These are phyloP conservation scores for Aureobasidium zeae DNA, from an alignment of 2,329 filamentous ascomycete genomes.

Conservation along the genomic window DNA sequence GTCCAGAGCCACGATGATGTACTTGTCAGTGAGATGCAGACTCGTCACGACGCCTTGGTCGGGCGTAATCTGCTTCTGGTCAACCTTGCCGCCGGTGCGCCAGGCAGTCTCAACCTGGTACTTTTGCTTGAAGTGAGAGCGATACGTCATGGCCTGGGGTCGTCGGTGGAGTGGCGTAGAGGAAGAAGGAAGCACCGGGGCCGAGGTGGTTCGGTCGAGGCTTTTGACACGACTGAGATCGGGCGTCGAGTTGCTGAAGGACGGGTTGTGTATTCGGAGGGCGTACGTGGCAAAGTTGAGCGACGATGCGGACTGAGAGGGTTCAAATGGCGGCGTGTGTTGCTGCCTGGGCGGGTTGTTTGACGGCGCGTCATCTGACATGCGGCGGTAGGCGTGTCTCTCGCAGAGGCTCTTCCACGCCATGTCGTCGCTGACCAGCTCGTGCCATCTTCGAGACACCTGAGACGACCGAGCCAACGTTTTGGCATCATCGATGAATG, in stretches of 20 bases:
- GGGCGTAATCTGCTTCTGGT: constrained; percentile 80
- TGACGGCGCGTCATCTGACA: constrained; percentile 34
- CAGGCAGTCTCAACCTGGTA: constrained; percentile 97
- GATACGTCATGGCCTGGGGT: constrained; percentile 70
- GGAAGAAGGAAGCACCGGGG: constrained; percentile 26
- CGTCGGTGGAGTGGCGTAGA: constrained; percentile 33
- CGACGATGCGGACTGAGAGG: constrained; percentile 16
- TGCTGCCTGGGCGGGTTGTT: constrained; percentile 9
- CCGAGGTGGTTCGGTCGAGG: constrained; percentile 42
- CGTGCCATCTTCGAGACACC: constrained; percentile 90
- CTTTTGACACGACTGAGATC: constrained; percentile 44
- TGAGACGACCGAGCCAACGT: constrained; percentile 88
- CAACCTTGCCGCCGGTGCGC: constrained; percentile 80
- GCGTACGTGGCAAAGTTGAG: constrained; percentile 9
- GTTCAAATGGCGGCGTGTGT: constrained; percentile 21
- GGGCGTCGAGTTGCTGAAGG: constrained; percentile 34
- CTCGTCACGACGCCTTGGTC: constrained; percentile 97
- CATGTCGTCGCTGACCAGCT: constrained; percentile 89
- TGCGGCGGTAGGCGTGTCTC: constrained; percentile 75
- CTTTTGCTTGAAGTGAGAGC: constrained; percentile 94
- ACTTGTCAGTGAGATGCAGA: constrained; percentile 84
- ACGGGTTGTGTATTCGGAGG: constrained; percentile 15
- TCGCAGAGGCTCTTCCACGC: constrained; percentile 97
- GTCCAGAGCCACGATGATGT: constrained; percentile 94
- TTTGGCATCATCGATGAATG: constrained; percentile 94